These are phyloP conservation scores for Tuber magnatum DNA, from an alignment of 495 filamentous ascomycete genomes.

Conservation along the genomic window DNA sequence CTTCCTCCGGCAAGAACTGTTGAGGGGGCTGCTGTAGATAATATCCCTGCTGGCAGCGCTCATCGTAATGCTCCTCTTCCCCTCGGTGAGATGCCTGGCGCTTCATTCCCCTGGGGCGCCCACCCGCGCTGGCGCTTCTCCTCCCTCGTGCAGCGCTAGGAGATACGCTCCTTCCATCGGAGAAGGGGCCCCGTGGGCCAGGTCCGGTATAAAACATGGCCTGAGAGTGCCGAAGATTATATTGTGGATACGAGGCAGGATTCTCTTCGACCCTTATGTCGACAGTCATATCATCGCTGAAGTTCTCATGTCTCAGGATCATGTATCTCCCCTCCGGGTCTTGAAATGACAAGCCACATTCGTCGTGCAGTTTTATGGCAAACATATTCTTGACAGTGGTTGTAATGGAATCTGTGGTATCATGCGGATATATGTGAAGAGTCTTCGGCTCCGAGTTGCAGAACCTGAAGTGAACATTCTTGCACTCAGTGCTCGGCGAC, in stretches of 20 bases:
- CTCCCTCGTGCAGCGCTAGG: constrained; percentile 64
- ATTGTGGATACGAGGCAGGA: constrained; percentile 38
- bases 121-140: constrained; percentile 63
- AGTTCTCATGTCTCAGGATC: constrained; percentile 92
- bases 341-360: constrained; percentile 78
- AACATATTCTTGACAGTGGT: constrained; percentile 97
- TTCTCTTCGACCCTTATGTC: constrained; percentile 76
- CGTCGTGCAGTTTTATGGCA: constrained; percentile 64
- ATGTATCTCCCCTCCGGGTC: constrained; percentile 77
- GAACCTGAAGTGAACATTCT: constrained; percentile 79
- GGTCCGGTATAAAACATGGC: constrained; percentile 36
- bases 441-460: constrained; percentile 59
- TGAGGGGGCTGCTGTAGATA: constrained; percentile 26
- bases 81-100: constrained; percentile 31
- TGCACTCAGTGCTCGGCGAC: constrained; percentile 54
- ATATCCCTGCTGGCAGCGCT: constrained; percentile 30
- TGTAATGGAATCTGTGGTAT: constrained; percentile 91
- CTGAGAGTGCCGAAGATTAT: constrained; percentile 39
- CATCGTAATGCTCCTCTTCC: constrained; percentile 22
- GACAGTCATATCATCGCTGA: constrained; percentile 78
- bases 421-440: constrained; percentile 84
- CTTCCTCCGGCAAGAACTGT: constrained; percentile 24
- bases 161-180: constrained; percentile 60
- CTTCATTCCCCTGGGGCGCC: constrained; percentile 34
- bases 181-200: constrained; percentile 45